Evolutionary conservation across 176 grass and related monocot genomes (phyloP).

Genomic region (Neostapfia colusana): DNA sequence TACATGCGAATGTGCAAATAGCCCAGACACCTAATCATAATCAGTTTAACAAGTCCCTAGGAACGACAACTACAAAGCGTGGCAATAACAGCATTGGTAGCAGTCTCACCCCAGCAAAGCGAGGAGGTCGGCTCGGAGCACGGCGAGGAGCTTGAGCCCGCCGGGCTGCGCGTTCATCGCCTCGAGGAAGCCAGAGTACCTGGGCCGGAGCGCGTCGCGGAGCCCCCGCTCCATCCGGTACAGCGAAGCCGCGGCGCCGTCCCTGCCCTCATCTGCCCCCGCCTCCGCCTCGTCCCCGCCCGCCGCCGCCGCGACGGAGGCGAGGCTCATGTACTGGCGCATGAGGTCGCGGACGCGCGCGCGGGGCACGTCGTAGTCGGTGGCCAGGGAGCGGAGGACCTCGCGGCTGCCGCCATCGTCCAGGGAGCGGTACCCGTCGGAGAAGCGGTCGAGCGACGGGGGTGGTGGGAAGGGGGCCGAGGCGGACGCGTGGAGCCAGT

Average conservation of each 20-base stretch:
- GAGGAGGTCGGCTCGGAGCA: conserved; percentile 87
- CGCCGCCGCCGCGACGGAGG: not conserved
- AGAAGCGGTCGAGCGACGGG: conserved; percentile 62
- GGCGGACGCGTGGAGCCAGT: conserved; percentile 67
- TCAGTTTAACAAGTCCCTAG: not conserved
- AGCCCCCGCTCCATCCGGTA: conserved; percentile 85
- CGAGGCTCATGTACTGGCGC: conserved; percentile 65
- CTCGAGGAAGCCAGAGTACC: conserved; percentile 76
- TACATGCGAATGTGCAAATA: conserved; percentile 40
- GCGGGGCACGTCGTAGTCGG: conserved; percentile 81
- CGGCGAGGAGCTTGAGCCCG: conserved; percentile 80
- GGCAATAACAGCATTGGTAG: conserved; percentile 1
- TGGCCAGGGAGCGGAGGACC: conserved; percentile 68
- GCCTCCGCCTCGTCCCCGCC: conserved; percentile 14
- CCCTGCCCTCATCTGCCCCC: conserved; percentile 41
- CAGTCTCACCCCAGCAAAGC: conserved; percentile 60
- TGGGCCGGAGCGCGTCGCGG: conserved; percentile 69
- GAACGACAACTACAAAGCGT: not conserved
- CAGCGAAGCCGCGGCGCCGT: conserved; percentile 48
- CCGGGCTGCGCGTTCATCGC: conserved; percentile 77
- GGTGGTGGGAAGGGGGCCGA: conserved; percentile 36
- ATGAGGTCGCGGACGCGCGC: conserved; percentile 65
- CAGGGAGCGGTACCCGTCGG: conserved; percentile 66
- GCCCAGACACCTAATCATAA: conserved; percentile 24
- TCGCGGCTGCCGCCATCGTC: conserved; percentile 50